These are phyloP conservation scores for Aspergillus indologenus DNA, from an alignment of 495 filamentous ascomycete genomes.

Conservation along the genomic window DNA sequence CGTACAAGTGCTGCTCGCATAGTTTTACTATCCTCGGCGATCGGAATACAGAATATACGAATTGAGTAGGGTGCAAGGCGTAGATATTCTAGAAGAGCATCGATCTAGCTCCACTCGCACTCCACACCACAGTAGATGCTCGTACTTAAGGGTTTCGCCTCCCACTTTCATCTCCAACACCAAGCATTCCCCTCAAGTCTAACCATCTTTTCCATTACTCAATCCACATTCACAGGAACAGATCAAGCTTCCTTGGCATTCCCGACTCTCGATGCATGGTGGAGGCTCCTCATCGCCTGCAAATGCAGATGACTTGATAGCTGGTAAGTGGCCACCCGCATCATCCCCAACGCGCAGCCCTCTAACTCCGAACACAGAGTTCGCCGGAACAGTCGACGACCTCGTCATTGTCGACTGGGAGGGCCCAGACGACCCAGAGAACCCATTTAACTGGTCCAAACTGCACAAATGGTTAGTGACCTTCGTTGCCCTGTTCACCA, in stretches of 20 bases:
- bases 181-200: not conserved
- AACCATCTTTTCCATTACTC: not conserved
- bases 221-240: not conserved
- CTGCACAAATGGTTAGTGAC: not conserved
- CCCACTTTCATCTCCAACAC: no score
- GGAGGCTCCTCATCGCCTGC: not conserved
- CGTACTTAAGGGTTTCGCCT: no score
- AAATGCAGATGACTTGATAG: not conserved
- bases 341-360: not conserved
- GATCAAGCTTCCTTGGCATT: not conserved
- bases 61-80: no score
- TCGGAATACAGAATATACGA: no score
- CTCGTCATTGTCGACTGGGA: not conserved
- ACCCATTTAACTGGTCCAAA: not conserved
- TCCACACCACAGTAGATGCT: no score
- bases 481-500: slow-evolving; percentile 26
- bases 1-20: no score
- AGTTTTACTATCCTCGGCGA: no score
- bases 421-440: not conserved
- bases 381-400: not conserved
- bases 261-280: not conserved
- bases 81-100: no score
- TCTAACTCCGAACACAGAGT: not conserved
- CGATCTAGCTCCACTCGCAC: no score
- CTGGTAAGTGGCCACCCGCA: not conserved